Evolutionary conservation across 176 grass and related monocot species (phyloP).

Genomic region (Oryza brachyantha): DNA sequence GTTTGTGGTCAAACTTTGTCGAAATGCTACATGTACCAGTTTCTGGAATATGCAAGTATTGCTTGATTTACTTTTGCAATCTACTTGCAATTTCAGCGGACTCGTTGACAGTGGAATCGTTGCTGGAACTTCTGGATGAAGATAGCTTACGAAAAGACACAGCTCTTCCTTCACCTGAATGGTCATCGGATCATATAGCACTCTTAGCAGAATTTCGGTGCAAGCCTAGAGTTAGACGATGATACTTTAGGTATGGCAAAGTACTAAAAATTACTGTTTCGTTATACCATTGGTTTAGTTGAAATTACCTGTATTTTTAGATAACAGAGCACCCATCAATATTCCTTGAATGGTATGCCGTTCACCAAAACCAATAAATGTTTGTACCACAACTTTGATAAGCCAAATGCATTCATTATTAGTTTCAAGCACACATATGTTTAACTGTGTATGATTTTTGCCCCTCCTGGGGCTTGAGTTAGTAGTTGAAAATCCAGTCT

Average conservation of each 20-base stretch:
- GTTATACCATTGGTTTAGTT: neutral
- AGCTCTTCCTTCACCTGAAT: constrained; percentile 83
- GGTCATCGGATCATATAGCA: constrained; percentile 91
- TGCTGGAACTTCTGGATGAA: constrained; percentile 89
- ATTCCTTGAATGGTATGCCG: neutral
- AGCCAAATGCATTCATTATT: neutral
- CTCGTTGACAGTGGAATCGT: constrained; percentile 78
- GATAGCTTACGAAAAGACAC: constrained; percentile 88
- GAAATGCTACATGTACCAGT: neutral
- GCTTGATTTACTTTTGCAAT: constrained; percentile 7
- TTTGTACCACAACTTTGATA: neutral
- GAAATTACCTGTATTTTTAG: neutral
- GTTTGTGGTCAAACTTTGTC: constrained; percentile 32
- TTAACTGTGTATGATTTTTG: neutral
- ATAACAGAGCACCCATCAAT: neutral
- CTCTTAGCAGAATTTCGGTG: constrained; percentile 86
- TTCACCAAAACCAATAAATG: neutral
- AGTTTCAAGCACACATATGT: neutral
- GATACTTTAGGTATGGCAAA: constrained; percentile 47
- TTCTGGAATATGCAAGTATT: constrained; percentile 25
- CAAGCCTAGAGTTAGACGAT: constrained; percentile 70
- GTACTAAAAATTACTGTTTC: neutral
- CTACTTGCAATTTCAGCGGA: constrained; percentile 57
- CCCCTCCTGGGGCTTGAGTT: neutral
- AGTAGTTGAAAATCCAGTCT: neutral